Percentiles rank a stretch among this genome's conserved stretches.
phyloP scores from a whole-genome alignment of 441 rosid genomes.

The Breynia disticha region DNA sequence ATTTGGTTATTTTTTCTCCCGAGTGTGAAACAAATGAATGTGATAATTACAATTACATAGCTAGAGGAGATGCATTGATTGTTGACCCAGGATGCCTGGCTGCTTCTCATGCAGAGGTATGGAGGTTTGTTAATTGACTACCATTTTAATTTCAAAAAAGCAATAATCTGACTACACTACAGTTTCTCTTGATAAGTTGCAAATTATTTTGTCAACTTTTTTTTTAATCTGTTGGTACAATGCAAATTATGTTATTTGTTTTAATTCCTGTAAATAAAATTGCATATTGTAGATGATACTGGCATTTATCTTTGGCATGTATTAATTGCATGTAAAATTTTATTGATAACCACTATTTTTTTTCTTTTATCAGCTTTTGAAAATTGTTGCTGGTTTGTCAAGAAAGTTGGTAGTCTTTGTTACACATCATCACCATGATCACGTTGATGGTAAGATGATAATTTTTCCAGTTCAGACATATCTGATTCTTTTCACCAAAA shows the following conservation, averaged over 20 bases:
- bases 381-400: constrained; percentile 59
- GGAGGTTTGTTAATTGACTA: constrained; percentile 4
- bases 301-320: too few relatives aligned
- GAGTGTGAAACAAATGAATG: constrained; percentile 22
- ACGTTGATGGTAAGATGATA: constrained; percentile 55
- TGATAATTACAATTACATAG: constrained; percentile 28
- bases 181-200: too few relatives aligned
- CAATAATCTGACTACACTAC: neutral
- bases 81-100: constrained; percentile 76
- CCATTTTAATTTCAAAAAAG: constrained; percentile 3
- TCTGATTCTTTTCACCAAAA: neutral
- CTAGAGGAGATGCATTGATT: constrained; percentile 65
- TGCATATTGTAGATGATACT: too few relatives aligned
- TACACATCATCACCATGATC: constrained; percentile 86
- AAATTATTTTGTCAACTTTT: too few relatives aligned
- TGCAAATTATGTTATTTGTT: neutral
- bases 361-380: constrained; percentile 47
- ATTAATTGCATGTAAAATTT: too few relatives aligned
- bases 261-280: neutral
- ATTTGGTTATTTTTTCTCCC: constrained; percentile 66
- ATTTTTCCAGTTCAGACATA: neutral
- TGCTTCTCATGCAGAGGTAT: constrained; percentile 52
- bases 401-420: constrained; percentile 64
- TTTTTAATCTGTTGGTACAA: too few relatives aligned
- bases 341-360: too few relatives aligned